A percentile compares a stretch with the other conserved stretches of the same genome.
Conservation (phyloP, 2,329 filamentous ascomycete species). For the Hymenoscyphus linearis region DNA sequence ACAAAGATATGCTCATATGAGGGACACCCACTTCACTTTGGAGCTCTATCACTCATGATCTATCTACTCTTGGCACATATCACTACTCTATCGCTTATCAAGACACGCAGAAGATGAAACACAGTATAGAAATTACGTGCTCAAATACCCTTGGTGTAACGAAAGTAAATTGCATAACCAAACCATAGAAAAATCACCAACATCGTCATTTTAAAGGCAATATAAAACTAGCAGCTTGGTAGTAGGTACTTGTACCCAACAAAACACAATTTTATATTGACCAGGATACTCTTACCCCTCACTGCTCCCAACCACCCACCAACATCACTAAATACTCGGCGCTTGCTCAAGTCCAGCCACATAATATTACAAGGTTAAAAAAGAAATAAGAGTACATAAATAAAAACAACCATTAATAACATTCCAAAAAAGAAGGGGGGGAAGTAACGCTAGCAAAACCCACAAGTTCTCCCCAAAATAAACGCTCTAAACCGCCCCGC, state of each 20-base stretch:
- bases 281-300: neutral
- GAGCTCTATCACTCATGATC: too few species aligned
- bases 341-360: neutral
- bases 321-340: neutral
- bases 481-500: conserved; percentile 26
- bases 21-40: too few species aligned
- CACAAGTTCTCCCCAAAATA: conserved; percentile 30
- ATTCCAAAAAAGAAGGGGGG: neutral
- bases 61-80: too few species aligned
- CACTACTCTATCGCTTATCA: too few species aligned
- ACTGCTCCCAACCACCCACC: neutral
- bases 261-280: neutral
- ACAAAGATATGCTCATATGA: neutral
- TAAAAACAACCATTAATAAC: neutral
- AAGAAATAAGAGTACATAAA: neutral
- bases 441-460: conserved; percentile 6
- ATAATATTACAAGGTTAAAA: too few species aligned
- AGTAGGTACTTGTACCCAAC: neutral
- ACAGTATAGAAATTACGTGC: too few species aligned
- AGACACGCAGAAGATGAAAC: too few species aligned
- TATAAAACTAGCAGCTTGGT: neutral
- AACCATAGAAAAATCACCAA: neutral
- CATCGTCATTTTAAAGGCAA: neutral
- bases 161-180: too few species aligned
- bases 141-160: too few species aligned